phyloP scores from a whole-genome alignment of 768 basidiomycete species.

The Cyathus striatus region DNA sequence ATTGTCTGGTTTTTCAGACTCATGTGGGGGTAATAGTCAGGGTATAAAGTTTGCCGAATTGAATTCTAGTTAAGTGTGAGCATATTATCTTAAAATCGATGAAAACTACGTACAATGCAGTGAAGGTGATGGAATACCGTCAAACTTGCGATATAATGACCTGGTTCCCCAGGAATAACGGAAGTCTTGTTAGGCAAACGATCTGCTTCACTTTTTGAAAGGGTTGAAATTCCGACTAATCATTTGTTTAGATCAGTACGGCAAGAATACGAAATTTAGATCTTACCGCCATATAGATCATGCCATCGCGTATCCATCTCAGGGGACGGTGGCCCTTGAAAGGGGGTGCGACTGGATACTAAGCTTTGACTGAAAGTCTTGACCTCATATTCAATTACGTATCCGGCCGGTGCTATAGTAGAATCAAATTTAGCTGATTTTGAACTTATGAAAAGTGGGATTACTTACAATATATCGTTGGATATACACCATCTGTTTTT shows the following conservation, averaged over 20 bases:
- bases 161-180: slow-evolving; percentile 15
- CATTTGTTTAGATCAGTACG: not conserved
- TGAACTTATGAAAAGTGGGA: too few relatives aligned
- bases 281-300: slow-evolving; percentile 15
- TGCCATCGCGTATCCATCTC: slow-evolving; percentile 18
- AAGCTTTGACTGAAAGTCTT: too few relatives aligned
- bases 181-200: slow-evolving; percentile 15
- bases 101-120: slow-evolving; percentile 16
- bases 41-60: slow-evolving; percentile 12
- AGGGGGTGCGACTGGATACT: too few relatives aligned
- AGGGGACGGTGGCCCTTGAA: slow-evolving; percentile 10
- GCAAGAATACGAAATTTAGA: not conserved
- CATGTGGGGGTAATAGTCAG: slow-evolving; percentile 10
- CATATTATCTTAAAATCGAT: not conserved
- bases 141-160: slow-evolving; percentile 15
- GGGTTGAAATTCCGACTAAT: slow-evolving; percentile 9
- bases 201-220: slow-evolving; percentile 14
- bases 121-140: slow-evolving; percentile 24
- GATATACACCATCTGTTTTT: too few relatives aligned
- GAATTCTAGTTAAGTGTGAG: slow-evolving; percentile 9
- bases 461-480: too few relatives aligned
- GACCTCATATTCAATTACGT: too few relatives aligned
- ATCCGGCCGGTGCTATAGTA: too few relatives aligned
- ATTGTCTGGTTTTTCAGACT: not conserved
- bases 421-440: too few relatives aligned